Base-by-base conservation (phyloP, 2,329 filamentous ascomycete genomes). In the Ustulina deusta region DNA sequence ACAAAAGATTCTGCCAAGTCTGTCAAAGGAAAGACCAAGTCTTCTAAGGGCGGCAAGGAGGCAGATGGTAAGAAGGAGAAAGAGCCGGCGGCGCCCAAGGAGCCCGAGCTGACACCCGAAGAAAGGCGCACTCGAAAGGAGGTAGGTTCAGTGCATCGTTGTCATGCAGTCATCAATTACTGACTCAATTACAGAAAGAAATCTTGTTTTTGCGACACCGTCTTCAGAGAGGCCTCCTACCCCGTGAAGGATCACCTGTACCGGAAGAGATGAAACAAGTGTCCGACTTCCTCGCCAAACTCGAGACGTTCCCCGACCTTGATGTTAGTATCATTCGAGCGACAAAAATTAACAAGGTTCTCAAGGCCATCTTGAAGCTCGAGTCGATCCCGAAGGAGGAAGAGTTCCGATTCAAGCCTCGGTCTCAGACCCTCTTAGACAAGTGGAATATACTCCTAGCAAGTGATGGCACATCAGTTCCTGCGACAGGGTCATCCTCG, bases 331-430 rank as follows among this genome's bases (percentile, higher is more conserved):
- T 97, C 74, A 97, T 98, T 75, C 90, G 93, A 71, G 85, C 84
- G 15, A 99, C 96, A 69, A 99, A 98, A 86, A 97, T 99, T 81
- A 95, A 98, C 88, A 99, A 99, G 83, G 95, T 99, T 11, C 86
- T 99, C 65, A 97, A 97, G 83, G 94, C 91, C 4, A 96, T 99
- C 72, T 84, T 97, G 75, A 97, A 97, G 83, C 85, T 99, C 9
- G 87, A 90, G 49, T 86, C 86, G 3, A 97, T 99, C 73, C 94
- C 94, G 5, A 91, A 90, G 69, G 96, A 99, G 72, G 92, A 94
- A 40, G 92, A 97, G 72, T 97, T 91, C 80, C 83, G 92, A 63
- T 97, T 99, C 87, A 97, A 96, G 83, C 84, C 90, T 71, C 91
- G 96, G 59, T 94, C 93, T 40, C 87, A 92, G 71, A 85, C 87